Conservation (phyloP, 176 grass and related monocot genomes). For the Olyra latifolia region DNA sequence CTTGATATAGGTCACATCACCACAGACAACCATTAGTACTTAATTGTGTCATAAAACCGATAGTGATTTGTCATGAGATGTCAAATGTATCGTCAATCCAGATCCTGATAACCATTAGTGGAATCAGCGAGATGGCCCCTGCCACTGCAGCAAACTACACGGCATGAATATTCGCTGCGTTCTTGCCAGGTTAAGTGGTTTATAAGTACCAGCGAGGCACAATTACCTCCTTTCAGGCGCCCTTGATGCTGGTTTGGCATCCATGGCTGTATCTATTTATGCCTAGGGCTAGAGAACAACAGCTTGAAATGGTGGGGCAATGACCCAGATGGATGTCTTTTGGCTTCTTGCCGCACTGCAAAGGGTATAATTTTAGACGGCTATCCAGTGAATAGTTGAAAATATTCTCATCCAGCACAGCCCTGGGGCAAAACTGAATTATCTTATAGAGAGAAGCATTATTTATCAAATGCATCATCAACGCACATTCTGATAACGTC, state of each 20-base stretch:
- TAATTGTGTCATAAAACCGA: not conserved
- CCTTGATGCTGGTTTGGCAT: constrained; percentile 84
- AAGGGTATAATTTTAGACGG: constrained; percentile 70
- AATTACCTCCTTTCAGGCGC: constrained; percentile 90
- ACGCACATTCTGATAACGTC: not conserved
- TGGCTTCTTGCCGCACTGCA: constrained; percentile 77
- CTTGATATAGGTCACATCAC: not conserved
- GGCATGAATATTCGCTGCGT: constrained; percentile 71
- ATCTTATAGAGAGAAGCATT: not conserved
- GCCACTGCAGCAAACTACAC: constrained; percentile 90
- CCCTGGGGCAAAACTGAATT: not conserved
- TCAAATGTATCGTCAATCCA: not conserved
- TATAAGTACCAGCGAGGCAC: constrained; percentile 67
- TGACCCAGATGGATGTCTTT: constrained; percentile 77
- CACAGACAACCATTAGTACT: not conserved
- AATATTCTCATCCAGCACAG: not conserved
- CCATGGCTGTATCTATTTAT: constrained; percentile 94
- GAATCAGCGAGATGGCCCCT: constrained; percentile 61
- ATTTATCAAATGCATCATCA: not conserved
- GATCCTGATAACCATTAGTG: constrained; percentile 19
- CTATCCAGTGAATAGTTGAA: constrained; percentile 55
- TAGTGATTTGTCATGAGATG: not conserved
- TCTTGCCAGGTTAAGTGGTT: constrained; percentile 88
- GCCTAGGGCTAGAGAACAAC: constrained; percentile 67
- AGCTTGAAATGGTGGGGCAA: constrained; percentile 85